Evolutionary conservation across 2,329 filamentous ascomycete species (phyloP), one percentile per base, ranked within the genome.

Genomic region (Aspergillus quadricinctus): DNA sequence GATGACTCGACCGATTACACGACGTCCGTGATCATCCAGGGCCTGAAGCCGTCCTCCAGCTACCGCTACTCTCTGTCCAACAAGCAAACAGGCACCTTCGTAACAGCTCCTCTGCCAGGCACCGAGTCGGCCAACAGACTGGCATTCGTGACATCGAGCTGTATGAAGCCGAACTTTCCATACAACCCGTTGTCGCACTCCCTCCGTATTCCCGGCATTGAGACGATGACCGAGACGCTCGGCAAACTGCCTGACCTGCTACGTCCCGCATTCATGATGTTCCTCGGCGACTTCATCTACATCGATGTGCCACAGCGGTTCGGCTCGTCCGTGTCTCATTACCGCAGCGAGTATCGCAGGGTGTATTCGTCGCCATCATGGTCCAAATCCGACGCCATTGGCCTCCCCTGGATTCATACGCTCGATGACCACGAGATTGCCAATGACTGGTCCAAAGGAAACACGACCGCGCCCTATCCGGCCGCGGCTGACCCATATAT

Each of bases 331-430:
- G 77, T 81, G 1, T 86, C 90, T 53, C 86, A 92, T 66, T 99
- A 97, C 72, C 85, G 92, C 50, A 85, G 90, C 69, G 92, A 97
- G 69, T 99, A 99, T 69, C 87, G 93, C 21, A 91, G 95, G 65
- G 87, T 97, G n/a, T 99, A 99, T 69, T 88, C 90, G 0, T 96
- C 92, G 2, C 93, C 93, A 0, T 93, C 96, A 62, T 99, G 94
- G 94, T 80, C 61, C 14, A 57, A 88, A 63, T 87, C 91, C 54
- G 31, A 37, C 31, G 67, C 72, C 25, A 69, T 74, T 25, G 65
- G 72, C 50, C 78, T 97, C n/a, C 95, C 92, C 65, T 99, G 94
- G 94, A 90, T 97, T 48, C 94, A 99, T 68, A 92, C 96, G 2
- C 83, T 97, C 6, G 94, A 99, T 69, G 94, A 99, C 70, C 94